phyloP scores from a whole-genome alignment of 1,139 yeast genomes.

The Protomyces gravidus region DNA sequence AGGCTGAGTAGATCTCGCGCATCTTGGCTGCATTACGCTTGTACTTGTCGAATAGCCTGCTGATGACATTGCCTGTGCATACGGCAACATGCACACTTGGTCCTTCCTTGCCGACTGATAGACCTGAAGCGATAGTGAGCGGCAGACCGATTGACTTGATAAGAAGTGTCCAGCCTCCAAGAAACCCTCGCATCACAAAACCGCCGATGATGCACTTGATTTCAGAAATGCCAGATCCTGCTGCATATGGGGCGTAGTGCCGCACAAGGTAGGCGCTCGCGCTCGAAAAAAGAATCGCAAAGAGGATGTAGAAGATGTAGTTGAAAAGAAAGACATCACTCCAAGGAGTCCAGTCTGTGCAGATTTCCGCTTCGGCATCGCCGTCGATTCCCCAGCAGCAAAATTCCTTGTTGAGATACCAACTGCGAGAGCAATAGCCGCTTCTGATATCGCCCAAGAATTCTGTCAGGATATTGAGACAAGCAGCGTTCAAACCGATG shows the following conservation, averaged over 20 bases:
- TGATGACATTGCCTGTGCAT: slow-evolving; percentile 67
- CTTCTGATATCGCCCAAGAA: slow-evolving; percentile 74
- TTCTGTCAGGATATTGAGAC: slow-evolving; percentile 73
- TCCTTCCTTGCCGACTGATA: slow-evolving; percentile 79
- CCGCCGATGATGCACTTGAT: slow-evolving; percentile 94
- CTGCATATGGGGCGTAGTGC: slow-evolving; percentile 78
- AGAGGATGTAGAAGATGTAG: slow-evolving; percentile 55
- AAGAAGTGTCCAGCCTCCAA: slow-evolving; percentile 65
- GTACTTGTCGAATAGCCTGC: slow-evolving; percentile 51
- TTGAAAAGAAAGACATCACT: slow-evolving; percentile 30
- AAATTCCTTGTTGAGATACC: slow-evolving; percentile 67
- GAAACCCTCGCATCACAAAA: slow-evolving; percentile 71
- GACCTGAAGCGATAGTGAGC: slow-evolving; percentile 74
- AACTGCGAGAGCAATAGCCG: slow-evolving; percentile 69
- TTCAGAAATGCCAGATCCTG: slow-evolving; percentile 96
- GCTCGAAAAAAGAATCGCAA: slow-evolving; percentile 61
- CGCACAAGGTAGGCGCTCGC: slow-evolving; percentile 66
- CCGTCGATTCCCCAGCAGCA: slow-evolving; percentile 57
- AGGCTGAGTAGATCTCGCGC: slow-evolving; percentile 70
- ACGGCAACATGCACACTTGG: slow-evolving; percentile 85
- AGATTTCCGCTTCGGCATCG: slow-evolving; percentile 41
- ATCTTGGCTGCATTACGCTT: slow-evolving; percentile 42
- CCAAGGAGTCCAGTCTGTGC: slow-evolving; percentile 36
- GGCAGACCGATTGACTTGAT: slow-evolving; percentile 82
- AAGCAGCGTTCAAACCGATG: slow-evolving; percentile 80